A percentile compares a stretch with the other conserved stretches of the same genome.
phyloP scores from a whole-genome alignment of 306 rosid species.

The Cucumis cinereus region DNA sequence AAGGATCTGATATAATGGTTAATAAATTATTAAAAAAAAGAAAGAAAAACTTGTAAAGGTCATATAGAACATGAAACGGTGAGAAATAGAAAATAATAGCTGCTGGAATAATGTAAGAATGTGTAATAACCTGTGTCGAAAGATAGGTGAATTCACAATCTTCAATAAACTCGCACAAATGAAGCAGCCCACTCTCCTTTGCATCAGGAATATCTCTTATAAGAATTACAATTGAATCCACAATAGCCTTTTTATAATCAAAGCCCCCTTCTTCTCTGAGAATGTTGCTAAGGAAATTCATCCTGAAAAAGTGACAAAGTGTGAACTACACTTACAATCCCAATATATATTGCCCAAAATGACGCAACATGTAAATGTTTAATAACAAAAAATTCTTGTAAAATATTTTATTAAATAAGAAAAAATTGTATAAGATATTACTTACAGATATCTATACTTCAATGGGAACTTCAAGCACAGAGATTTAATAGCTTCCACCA shows the following conservation, averaged over 20 bases:
- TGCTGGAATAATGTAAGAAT: conserved; percentile 4
- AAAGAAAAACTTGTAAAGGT: conserved; percentile 2
- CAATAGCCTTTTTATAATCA: conserved; percentile 96
- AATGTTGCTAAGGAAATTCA: conserved; percentile 97
- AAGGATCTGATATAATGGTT: conserved; percentile 44
- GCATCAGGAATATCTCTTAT: conserved; percentile 96
- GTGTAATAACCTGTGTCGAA: conserved; percentile 74
- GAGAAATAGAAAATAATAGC: conserved; percentile 2
- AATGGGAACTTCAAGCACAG: conserved; percentile 88
- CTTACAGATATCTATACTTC: conserved; percentile 91
- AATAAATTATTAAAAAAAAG: not conserved
- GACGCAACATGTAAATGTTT: not conserved
- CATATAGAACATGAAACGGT: not conserved
- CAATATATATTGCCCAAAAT: not conserved
- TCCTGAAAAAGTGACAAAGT: conserved; percentile 31
- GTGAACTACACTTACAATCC: not conserved
- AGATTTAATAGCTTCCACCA: conserved; percentile 94
- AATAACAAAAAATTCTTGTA: not conserved
- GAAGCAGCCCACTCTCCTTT: conserved; percentile 93
- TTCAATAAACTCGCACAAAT: conserved; percentile 96
- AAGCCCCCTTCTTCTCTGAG: conserved; percentile 99
- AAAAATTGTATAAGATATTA: conserved; percentile 11
- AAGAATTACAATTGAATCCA: conserved; percentile 92
- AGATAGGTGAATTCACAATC: conserved; percentile 98
- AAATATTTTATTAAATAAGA: not conserved